Conservation (phyloP, 176 grass and related monocot species). For the Stipa capillata region DNA sequence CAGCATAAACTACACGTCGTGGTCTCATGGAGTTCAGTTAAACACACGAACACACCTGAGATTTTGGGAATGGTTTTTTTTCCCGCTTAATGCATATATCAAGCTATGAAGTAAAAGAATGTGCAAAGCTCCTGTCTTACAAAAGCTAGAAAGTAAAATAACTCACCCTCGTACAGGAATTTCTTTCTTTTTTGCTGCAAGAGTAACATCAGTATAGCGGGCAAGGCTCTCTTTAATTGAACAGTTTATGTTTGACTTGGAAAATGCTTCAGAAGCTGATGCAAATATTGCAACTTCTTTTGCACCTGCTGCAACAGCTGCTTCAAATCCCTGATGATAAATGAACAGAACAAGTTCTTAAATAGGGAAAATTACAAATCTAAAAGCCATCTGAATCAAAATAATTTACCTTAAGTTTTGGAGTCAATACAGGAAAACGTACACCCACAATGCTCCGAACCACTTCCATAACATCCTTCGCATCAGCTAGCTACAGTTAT, state of each 20-base stretch:
- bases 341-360: background rate
- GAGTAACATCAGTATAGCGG: constrained; percentile 71
- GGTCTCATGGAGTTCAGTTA: background rate
- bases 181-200: constrained; percentile 63
- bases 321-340: constrained; percentile 74
- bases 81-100: background rate
- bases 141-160: background rate
- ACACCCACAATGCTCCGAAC: constrained; percentile 54
- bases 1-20: background rate
- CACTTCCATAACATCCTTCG: constrained; percentile 81
- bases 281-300: constrained; percentile 92
- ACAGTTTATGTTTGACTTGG: constrained; percentile 88
- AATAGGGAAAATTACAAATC: background rate
- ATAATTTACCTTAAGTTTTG: constrained; percentile 74
- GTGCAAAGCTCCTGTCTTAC: background rate
- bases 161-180: constrained; percentile 81
- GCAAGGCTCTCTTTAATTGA: constrained; percentile 76
- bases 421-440: constrained; percentile 67
- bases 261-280: constrained; percentile 95
- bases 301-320: constrained; percentile 72
- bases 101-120: background rate
- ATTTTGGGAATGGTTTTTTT: background rate
- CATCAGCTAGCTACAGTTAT: constrained; percentile 55
- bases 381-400: background rate
- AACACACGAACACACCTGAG: background rate